Conservation (phyloP, 495 filamentous ascomycete species). For the Sordaria brevicollis region DNA sequence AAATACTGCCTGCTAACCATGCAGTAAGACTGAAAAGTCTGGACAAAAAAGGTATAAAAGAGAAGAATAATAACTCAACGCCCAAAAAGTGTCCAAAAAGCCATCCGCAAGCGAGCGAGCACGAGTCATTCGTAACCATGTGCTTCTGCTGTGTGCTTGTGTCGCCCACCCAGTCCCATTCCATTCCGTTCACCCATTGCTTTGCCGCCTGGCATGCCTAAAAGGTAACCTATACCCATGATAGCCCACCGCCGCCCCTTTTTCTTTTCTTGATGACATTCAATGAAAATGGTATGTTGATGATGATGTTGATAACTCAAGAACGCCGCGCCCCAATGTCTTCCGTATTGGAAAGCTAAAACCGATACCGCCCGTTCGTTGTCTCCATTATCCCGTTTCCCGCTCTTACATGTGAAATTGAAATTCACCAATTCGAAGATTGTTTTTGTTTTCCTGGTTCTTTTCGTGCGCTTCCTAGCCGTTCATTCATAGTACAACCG, state of each 20-base stretch:
- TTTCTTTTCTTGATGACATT: not conserved
- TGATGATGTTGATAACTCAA: not conserved
- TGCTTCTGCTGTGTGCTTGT: not conserved
- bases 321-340: not conserved
- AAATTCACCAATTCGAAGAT: not conserved
- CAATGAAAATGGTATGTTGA: not conserved
- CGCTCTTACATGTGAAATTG: not conserved
- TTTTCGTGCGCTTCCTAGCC: not conserved
- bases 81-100: not conserved
- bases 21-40: not conserved
- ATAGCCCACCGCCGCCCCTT: not conserved
- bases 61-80: not conserved
- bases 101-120: not conserved
- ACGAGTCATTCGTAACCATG: not conserved
- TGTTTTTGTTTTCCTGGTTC: not conserved
- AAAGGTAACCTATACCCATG: not conserved
- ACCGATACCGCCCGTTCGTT: not conserved
- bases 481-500: slow-evolving; percentile 5
- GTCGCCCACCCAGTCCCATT: not conserved
- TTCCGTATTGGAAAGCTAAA: not conserved
- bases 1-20: not conserved
- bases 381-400: not conserved
- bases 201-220: not conserved
- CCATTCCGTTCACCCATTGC: not conserved
- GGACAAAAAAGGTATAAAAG: not conserved